Evolutionary conservation across 2,329 filamentous ascomycete genomes (phyloP), one percentile per base, ranked within the genome.

Genomic region (Fusarium sp.): DNA sequence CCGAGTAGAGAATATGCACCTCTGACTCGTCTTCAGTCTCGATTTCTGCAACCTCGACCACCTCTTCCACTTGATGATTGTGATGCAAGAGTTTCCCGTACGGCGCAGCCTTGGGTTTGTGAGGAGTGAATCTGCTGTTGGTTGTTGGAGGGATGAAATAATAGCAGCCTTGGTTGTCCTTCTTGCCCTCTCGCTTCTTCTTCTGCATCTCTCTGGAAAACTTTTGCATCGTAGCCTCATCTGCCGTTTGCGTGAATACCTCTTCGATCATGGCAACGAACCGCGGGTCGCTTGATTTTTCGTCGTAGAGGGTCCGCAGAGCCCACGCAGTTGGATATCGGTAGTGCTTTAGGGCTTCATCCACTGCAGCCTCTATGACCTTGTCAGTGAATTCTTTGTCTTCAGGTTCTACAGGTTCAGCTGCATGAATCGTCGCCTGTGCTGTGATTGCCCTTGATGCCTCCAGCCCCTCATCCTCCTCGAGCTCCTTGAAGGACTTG

Each of bases 281-380:
- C 39, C 82, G 81, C 22, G 84, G 80, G 72, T 90, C 84, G 42
- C 81, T 79, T 48, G 83, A 83, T 67, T 87, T 85, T 76, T 91
- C 88, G 72, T 91, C 88, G 79, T 90, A 91, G 67, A 91, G 83
- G 20, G 85, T 86, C 59, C 89, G 85, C 66, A 91, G 82, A 45
- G 90, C 89, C 83, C 86, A 91, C 5, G 90, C 90, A 14, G 89
- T 91, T 60, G 89, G 88, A 78, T 89, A 91, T 65, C 88, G 87
- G 69, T 84, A 84, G 76, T 88, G 85, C 66, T 84, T 82, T 54
- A 91, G 79, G 10, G 89, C 89, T 75, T 90, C 85, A 15, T 89
- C 85, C 35, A 91, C 87, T n/a, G 89, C 88, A 36, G 81, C 77
- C 78, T 90, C 87, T 42, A 91, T 83, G 33, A 90, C 86, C 75